Conservation (phyloP, 352 stramenopile genomes). For the Phytopythium aichiense region DNA sequence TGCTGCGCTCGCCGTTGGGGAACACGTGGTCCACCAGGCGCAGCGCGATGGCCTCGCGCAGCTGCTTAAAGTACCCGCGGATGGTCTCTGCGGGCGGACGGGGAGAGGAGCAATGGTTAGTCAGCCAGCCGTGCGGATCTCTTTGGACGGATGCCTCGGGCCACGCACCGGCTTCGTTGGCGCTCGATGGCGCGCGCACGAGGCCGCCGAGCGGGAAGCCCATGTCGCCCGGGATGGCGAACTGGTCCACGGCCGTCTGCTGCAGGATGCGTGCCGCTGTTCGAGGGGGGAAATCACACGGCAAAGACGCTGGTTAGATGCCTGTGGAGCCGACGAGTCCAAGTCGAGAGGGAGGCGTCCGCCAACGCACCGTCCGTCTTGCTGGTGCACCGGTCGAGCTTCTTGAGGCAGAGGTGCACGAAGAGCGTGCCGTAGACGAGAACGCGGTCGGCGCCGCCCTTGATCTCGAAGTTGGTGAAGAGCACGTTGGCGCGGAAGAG, state of each 20-base stretch:
- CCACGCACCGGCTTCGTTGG: slow-evolving; percentile 69
- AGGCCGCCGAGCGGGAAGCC: slow-evolving; percentile 81
- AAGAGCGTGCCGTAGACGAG: slow-evolving; percentile 94
- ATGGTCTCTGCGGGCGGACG: slow-evolving; percentile 52
- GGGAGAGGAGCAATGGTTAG: too few relatives aligned
- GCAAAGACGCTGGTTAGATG: background rate
- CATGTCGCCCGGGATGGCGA: slow-evolving; percentile 84
- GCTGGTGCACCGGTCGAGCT: slow-evolving; percentile 77
- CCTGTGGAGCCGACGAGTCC: too few relatives aligned
- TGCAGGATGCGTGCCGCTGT: slow-evolving; percentile 78
- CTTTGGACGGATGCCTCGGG: background rate
- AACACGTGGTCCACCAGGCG: slow-evolving; percentile 85
- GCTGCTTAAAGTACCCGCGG: slow-evolving; percentile 89
- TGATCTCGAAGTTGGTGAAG: slow-evolving; percentile 94
- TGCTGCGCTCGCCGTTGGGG: slow-evolving; percentile 83
- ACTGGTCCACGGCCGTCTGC: slow-evolving; percentile 77
- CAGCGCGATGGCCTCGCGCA: slow-evolving; percentile 78
- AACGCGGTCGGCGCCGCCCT: slow-evolving; percentile 88
- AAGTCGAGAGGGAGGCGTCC: too few relatives aligned
- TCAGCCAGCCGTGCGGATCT: too few relatives aligned
- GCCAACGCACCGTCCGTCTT: slow-evolving; percentile 62
- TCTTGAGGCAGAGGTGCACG: slow-evolving; percentile 89
- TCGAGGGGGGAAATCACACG: too few relatives aligned
- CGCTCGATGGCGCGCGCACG: slow-evolving; percentile 62
- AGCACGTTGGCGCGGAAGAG: slow-evolving; percentile 93